These are phyloP conservation scores for Sphagnum contortum DNA, from an alignment of 225 moss, liverwort and hornwort genomes.

Conservation along the genomic window DNA sequence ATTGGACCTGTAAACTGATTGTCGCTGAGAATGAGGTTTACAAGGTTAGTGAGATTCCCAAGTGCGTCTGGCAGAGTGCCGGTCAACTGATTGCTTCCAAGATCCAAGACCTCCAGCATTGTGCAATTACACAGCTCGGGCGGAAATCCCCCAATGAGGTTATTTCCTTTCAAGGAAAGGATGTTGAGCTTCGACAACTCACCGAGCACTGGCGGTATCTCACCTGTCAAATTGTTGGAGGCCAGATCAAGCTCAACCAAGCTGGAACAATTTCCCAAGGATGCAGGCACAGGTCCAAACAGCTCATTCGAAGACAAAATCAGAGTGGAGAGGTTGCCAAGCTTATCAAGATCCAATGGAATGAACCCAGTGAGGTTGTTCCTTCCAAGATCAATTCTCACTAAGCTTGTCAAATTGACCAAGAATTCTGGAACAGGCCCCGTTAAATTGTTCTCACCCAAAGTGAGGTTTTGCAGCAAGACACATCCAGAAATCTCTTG, in stretches of 20 bases:
- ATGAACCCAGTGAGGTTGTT: slow-evolving; percentile 32
- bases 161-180: slow-evolving; percentile 30
- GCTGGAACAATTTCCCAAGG: slow-evolving; percentile 27
- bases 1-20: slow-evolving; percentile 51
- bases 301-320: slow-evolving; percentile 30
- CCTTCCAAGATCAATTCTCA: slow-evolving; percentile 22
- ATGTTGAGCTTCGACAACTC: slow-evolving; percentile 23
- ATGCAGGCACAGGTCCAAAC: slow-evolving; percentile 28
- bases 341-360: slow-evolving; percentile 21
- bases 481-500: slow-evolving; percentile 40
- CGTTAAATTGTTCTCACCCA: slow-evolving; percentile 37
- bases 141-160: slow-evolving; percentile 31
- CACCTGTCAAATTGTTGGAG: slow-evolving; percentile 32
- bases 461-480: slow-evolving; percentile 27
- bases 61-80: slow-evolving; percentile 38
- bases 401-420: slow-evolving; percentile 13
- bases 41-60: slow-evolving; percentile 52
- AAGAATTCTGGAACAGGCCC: slow-evolving; percentile 31
- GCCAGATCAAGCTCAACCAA: slow-evolving; percentile 28
- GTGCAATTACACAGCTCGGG: slow-evolving; percentile 20
- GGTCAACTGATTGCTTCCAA: slow-evolving; percentile 39
- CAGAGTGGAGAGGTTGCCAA: slow-evolving; percentile 28
- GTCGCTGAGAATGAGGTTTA: slow-evolving; percentile 36
- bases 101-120: slow-evolving; percentile 19
- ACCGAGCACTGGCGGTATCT: slow-evolving; percentile 33